These are phyloP conservation scores for Sugiyamaella americana DNA, from an alignment of 805 yeast species.

Conservation along the genomic window DNA sequence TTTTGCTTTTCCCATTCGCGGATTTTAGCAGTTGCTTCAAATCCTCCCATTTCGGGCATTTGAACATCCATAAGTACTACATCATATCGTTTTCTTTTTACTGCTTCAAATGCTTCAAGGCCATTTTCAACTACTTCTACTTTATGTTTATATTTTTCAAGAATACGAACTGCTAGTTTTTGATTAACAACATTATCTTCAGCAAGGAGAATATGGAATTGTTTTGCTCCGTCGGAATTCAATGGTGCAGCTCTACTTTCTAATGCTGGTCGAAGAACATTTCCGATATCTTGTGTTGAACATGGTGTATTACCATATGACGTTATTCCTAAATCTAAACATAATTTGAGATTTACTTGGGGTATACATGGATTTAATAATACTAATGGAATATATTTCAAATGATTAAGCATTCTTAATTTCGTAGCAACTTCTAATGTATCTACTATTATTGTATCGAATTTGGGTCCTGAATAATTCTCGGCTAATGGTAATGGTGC, in stretches of 20 bases:
- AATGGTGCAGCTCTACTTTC: slow-evolving; percentile 78
- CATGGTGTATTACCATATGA: slow-evolving; percentile 89
- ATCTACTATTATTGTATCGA: slow-evolving; percentile 79
- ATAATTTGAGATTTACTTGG: slow-evolving; percentile 69
- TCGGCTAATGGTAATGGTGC: slow-evolving; percentile 47
- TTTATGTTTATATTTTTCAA: slow-evolving; percentile 79
- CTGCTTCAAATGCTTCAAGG: slow-evolving; percentile 71
- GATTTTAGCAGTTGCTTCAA: slow-evolving; percentile 81
- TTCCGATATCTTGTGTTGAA: slow-evolving; percentile 71
- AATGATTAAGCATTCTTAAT: slow-evolving; percentile 63
- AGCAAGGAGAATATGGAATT: slow-evolving; percentile 70
- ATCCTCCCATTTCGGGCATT: slow-evolving; percentile 95
- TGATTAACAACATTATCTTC: slow-evolving; percentile 87
- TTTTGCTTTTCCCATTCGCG: slow-evolving; percentile 83
- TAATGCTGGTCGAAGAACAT: slow-evolving; percentile 76
- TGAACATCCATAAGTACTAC: slow-evolving; percentile 90
- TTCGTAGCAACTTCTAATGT: slow-evolving; percentile 67
- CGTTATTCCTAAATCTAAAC: slow-evolving; percentile 80
- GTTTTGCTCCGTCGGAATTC: slow-evolving; percentile 69
- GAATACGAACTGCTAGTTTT: slow-evolving; percentile 75
- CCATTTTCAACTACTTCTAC: slow-evolving; percentile 87
- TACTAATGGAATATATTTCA: slow-evolving; percentile 80
- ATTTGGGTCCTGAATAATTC: slow-evolving; percentile 39
- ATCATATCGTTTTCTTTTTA: slow-evolving; percentile 61
- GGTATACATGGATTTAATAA: slow-evolving; percentile 70